Evolutionary conservation across 2,329 filamentous ascomycete species (phyloP).

Genomic region (Cytospora paraplurivora): DNA sequence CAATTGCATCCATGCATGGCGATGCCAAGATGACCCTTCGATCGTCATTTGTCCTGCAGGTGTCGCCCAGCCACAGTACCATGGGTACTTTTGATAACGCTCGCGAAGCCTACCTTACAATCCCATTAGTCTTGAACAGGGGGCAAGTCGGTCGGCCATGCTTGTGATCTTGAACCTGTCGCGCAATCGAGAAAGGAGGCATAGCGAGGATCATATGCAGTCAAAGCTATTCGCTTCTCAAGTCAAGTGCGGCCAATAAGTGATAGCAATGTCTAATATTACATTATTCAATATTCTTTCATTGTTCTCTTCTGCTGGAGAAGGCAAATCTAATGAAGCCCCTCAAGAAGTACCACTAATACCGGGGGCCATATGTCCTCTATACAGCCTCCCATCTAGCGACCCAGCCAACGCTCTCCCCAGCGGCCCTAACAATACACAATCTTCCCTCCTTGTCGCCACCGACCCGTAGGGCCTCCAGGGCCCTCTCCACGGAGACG

Average conservation of each 20-base stretch:
- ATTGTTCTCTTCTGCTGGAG: not conserved
- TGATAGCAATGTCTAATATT: not conserved
- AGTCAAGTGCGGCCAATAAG: not conserved
- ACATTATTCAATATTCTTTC: not conserved
- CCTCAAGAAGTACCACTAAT: not conserved
- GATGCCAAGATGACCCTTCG: not conserved
- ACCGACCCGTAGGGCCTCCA: constrained; percentile 42
- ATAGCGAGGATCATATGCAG: not conserved
- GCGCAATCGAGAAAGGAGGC: not conserved
- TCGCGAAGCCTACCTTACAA: no score
- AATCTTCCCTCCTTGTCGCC: constrained; percentile 50
- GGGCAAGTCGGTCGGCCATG: not conserved
- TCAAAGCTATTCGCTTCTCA: not conserved
- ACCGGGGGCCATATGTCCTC: not conserved
- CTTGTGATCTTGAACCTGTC: no score
- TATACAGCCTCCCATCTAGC: constrained; percentile 73
- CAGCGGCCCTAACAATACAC: constrained; percentile 82
- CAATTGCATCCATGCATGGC: not conserved
- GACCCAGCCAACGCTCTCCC: constrained; percentile 76
- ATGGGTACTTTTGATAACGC: not conserved
- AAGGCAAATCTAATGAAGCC: not conserved
- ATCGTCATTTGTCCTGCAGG: not conserved
- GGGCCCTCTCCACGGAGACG: constrained; percentile 62
- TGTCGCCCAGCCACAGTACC: not conserved
- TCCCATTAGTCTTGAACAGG: not conserved